Base-by-base conservation (phyloP, 306 rosid genomes). In the Purshia tridentata region DNA sequence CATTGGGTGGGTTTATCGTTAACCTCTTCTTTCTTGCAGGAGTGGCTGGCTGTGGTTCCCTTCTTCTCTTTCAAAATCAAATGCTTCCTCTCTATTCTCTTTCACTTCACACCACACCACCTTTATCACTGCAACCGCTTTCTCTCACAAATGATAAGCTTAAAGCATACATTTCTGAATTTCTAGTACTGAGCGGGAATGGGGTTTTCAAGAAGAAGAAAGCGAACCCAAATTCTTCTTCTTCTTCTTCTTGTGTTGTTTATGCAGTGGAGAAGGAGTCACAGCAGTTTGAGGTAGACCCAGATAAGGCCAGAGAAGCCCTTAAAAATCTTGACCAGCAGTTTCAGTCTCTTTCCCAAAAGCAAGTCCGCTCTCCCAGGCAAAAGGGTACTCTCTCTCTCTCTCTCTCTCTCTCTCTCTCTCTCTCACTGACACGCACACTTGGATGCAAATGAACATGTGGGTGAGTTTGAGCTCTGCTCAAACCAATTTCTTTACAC, bases 231-330 rank as follows among this genome's bases (percentile, higher is more conserved):
- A 44, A 8, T 45, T 78, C 66, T 71, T 73, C 35, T 13, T 72
- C 52, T 37, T 58, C 64, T 15, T 63, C 65, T 54, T 8, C 47
- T n/a, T 58, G 57, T 22, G 64, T 56, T 65, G 84, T 84, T 72
- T 78, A 45, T 60, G 86, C 90, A n/a, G 70, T 46, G 22, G 88
- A 87, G 74, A 85, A 75, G 59, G 93, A 89, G 75, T 86, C 96
- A 40, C 80, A 79, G 48, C 81, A 86, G 23, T 89, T 84, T 84
- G 97, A 93, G 80, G 57, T 93, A 18, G 97, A 93, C 81, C 85
- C 83, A 58, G 91, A 87, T 4, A 87, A 93, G 81, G 98, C 97
- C 39, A 84, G 90, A 72, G 92, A 93, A 79, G 90, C 97, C 53
- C 96, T 93, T 63, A 84, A 74, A 62, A 72, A 84, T 69, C 97